Evolutionary conservation across 108 stramenopile species (phyloP), one percentile per base, ranked within the genome.

Genomic region (Ochromonas danica): DNA sequence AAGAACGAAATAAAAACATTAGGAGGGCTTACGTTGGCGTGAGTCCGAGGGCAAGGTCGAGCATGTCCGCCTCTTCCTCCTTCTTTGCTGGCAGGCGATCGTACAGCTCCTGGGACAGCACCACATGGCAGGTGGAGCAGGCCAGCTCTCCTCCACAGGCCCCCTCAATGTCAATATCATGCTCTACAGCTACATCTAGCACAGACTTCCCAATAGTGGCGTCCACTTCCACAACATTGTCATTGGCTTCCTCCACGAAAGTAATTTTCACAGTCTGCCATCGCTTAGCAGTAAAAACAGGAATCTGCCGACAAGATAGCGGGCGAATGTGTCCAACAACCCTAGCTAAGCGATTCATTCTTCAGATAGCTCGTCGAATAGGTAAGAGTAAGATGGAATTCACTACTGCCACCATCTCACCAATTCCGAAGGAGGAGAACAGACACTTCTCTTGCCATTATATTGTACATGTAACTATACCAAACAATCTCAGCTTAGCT

Each of bases 51-150:
- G 98, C 98, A 62, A 98, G 87, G 87, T 98, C 98, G 62, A 98
- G 85, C 98, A 98, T 98, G 83, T 98, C 98, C 25, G 96, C 96
- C 84, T 98, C 98, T 77, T 97, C 98, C 62, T 93, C 92, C 36
- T 90, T 81, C 82, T 91, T 95, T 57, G 85, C 81, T 10, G 94
- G 94, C 3, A 98, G 91, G 42, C 83, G 81, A 61, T 93, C 92
- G 83, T 90, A 98, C 43, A 91, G 82, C 30, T 89, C 93, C 83
- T 91, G 77, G 39, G 43, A 62, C 77, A 97, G 91, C 10, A 98
- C 88, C 36, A 96, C 88, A 84, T 97, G 96, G 82, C 96, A 97
- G n/a, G 88, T 88, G 0, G 86, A 87, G 82, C 89, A 89, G 0
- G 89, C 89, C 39, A 88, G 80, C 42, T 89, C 89, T 14, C 89